Conservation (phyloP, 768 basidiomycete species). For the Arthromyces matolae region DNA sequence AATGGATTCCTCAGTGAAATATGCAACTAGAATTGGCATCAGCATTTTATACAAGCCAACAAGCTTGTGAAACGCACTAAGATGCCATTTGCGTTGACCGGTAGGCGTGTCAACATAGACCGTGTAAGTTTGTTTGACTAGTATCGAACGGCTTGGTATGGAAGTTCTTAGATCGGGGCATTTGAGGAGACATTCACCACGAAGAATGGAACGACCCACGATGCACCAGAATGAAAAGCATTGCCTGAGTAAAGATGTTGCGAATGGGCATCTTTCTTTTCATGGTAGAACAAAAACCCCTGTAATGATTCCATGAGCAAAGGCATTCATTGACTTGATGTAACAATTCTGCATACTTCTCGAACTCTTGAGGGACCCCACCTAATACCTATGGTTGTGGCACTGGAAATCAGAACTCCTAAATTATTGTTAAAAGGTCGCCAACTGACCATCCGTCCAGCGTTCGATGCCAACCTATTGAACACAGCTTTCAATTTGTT, state of each 20-base stretch:
- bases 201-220: constrained; percentile 17
- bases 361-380: constrained; percentile 82
- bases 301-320: constrained; percentile 23
- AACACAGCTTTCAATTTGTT: not conserved
- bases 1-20: constrained; percentile 71
- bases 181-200: not conserved
- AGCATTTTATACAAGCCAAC: not conserved
- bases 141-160: constrained; percentile 32
- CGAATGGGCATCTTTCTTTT: constrained; percentile 53
- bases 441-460: constrained; percentile 69
- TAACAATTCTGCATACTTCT: constrained; percentile 44
- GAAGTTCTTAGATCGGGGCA: constrained; percentile 18
- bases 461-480: constrained; percentile 72
- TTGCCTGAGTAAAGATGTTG: constrained; percentile 46
- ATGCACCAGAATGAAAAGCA: constrained; percentile 33
- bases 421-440: not conserved
- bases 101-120: constrained; percentile 66
- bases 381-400: constrained; percentile 45
- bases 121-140: constrained; percentile 82
- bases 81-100: constrained; percentile 77
- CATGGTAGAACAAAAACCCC: constrained; percentile 81
- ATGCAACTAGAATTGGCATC: constrained; percentile 51
- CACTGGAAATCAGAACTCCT: not conserved
- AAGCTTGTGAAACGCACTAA: constrained; percentile 46
- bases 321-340: constrained; percentile 5